Base-by-base conservation (phyloP, 2,329 filamentous ascomycete species). In the Fusarium dimerum region DNA sequence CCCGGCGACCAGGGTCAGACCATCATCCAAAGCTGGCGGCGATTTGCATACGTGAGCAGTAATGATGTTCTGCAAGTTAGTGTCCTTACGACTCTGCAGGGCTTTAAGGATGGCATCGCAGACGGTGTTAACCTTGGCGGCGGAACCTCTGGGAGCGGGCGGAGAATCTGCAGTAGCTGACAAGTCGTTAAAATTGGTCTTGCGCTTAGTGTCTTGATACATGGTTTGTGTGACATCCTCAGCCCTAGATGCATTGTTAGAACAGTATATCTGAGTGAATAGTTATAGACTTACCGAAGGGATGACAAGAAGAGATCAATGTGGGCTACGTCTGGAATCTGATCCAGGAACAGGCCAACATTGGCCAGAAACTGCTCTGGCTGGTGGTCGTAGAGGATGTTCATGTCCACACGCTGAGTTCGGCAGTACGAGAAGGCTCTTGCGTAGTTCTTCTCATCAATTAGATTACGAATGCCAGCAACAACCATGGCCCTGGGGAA, bases 351-450 rank as follows among this genome's bases (percentile, higher is more conserved):
- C 1, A 89, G 71, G 1, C 80, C 78, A 11, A 96, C 82, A 59
- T 86, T 89, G 5, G 80, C 76, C 68, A 97, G 80, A 68, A 99
- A 97, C 61, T 95, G 89, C 38, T 86, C 80, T 0, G 93, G 91
- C n/a, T 86, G 85, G 72, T 97, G 90, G 66, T 99, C 94, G 66
- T 96, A 93, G 3, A 99, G 77, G 55, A 99, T 93, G 66, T 99
- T 99, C 88, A 97, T 92, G 66, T 99, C 94, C 1, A 99, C 94
- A 61, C 95, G 85, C 69, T 99, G 95, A 18, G 87, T 93, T 46
- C 94, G 86, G 68, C 94, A 97, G 56, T 91, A 87, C 18, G 89
- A 77, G 68, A 97, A 99, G 0, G 94, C 94, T 47, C 83, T 84
- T 45, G 82, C 84, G 66, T 97, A 99, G 63, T 94, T 85, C 68